These are phyloP conservation scores for Asclepias syriaca DNA, from an alignment of 257 asterid species.

Conservation along the genomic window DNA sequence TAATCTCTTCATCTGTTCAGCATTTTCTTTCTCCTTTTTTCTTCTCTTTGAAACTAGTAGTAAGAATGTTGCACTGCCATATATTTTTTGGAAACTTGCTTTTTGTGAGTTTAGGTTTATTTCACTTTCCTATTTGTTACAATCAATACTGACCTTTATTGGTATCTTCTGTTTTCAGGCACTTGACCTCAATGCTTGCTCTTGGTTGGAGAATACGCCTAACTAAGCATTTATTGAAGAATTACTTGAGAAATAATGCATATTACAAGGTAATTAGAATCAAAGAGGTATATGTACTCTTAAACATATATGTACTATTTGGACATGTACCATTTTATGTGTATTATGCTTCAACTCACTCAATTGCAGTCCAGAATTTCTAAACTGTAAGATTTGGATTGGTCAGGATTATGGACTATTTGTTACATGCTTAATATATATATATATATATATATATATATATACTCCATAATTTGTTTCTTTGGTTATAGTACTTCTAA, in stretches of 20 bases:
- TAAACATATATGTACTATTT: too few species aligned
- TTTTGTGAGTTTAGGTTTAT: neutral
- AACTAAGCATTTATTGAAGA: slow-evolving; percentile 77
- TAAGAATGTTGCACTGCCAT: neutral
- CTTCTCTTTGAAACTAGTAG: neutral
- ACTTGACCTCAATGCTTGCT: slow-evolving; percentile 83
- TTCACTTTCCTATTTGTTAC: neutral
- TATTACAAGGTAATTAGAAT: slow-evolving; percentile 68
- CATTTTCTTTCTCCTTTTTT: neutral
- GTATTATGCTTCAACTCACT: neutral
- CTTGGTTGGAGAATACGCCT: slow-evolving; percentile 99
- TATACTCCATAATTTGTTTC: neutral
- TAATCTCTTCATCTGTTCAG: neutral
- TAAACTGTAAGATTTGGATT: neutral
- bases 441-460: too few species aligned
- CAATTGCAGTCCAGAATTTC: neutral
- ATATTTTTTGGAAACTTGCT: neutral
- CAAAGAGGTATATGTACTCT: neutral
- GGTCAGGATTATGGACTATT: neutral
- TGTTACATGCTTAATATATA: neutral
- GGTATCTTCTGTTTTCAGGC: slow-evolving; percentile 34
- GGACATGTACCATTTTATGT: neutral
- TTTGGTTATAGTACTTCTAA: neutral
- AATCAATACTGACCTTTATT: neutral
- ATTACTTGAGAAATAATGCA: slow-evolving; percentile 80